phyloP scores from a whole-genome alignment of 2,329 filamentous ascomycete genomes.

The Conoideocrella luteorostrata region DNA sequence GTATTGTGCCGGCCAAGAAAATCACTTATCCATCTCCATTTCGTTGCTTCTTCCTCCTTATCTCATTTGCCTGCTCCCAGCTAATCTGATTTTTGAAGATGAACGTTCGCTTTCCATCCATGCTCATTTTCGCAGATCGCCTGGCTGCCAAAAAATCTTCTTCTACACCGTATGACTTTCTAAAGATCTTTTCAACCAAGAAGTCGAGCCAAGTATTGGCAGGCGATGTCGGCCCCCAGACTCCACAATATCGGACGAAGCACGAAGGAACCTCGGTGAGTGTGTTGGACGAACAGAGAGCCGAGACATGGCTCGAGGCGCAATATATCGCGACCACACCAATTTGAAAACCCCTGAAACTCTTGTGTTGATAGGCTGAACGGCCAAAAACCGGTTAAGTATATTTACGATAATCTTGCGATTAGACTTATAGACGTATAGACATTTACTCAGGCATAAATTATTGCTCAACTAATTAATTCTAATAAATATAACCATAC shows the following conservation, averaged over 20 bases:
- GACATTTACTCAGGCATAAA: too few species aligned
- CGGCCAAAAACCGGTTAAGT: too few species aligned
- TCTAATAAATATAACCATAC: too few species aligned
- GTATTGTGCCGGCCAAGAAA: too few species aligned
- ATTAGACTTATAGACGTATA: too few species aligned
- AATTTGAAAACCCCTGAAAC: too few species aligned
- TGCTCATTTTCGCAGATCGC: constrained; percentile 52
- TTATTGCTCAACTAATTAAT: too few species aligned
- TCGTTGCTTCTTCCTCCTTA: not conserved
- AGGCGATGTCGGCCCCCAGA: constrained; percentile 33
- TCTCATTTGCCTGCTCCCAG: too few species aligned
- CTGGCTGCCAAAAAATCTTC: constrained; percentile 39
- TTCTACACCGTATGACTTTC: constrained; percentile 35
- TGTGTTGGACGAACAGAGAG: constrained; percentile 31
- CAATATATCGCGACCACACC: constrained; percentile 13
- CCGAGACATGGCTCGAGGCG: constrained; percentile 30
- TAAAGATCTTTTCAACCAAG: constrained; percentile 37
- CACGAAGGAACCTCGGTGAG: constrained; percentile 32
- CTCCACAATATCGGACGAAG: constrained; percentile 42
- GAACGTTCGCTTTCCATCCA: constrained; percentile 53
- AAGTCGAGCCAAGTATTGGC: constrained; percentile 25
- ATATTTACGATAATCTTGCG: too few species aligned
- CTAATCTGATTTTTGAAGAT: too few species aligned
- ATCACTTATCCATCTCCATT: not conserved
- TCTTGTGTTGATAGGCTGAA: too few species aligned